Percentiles rank a stretch among this genome's conserved stretches.
Conservation (phyloP, 2,329 filamentous ascomycete genomes). For the Fusarium sp. region DNA sequence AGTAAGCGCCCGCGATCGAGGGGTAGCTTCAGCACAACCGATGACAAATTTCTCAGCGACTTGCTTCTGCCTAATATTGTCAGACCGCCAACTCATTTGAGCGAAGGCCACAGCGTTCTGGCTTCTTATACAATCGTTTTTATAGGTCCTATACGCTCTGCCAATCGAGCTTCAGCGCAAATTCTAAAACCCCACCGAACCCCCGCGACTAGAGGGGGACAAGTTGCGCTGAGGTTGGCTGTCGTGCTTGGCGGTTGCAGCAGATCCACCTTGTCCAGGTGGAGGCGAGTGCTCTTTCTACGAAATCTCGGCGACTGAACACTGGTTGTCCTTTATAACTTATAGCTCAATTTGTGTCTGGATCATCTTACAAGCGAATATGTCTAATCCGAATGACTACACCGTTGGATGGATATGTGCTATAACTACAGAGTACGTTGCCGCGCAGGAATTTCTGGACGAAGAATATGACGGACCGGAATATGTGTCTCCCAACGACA, state of each 20-base stretch:
- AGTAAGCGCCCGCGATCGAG: background rate
- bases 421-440: too few species aligned
- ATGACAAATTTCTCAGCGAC: background rate
- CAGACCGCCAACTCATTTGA: background rate
- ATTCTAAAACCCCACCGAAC: background rate
- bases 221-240: background rate
- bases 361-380: too few species aligned
- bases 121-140: background rate
- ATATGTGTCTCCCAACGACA: too few species aligned
- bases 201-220: background rate
- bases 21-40: background rate
- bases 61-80: background rate
- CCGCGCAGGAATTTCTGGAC: too few species aligned
- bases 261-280: background rate
- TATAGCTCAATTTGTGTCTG: too few species aligned
- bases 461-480: too few species aligned
- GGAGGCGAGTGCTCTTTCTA: background rate
- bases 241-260: background rate
- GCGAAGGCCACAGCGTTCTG: background rate
- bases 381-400: too few species aligned
- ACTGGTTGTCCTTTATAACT: too few species aligned
- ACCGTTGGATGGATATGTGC: too few species aligned
- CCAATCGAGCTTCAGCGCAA: background rate
- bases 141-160: background rate
- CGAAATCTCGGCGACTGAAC: background rate